Conservation (phyloP, 345 rosid species). For the Gossypium raimondii region DNA sequence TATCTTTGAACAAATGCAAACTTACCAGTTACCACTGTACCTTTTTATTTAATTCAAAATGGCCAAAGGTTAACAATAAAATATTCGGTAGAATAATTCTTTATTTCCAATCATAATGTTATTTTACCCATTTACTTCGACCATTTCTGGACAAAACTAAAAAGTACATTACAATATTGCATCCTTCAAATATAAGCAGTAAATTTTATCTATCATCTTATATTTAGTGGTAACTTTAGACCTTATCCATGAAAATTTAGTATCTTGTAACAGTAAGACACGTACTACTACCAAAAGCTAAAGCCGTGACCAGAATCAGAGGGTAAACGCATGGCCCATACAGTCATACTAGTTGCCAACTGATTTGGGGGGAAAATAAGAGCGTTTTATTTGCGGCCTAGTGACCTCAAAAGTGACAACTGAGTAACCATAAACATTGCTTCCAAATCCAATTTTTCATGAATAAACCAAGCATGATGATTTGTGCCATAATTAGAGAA, state of each 20-base stretch:
- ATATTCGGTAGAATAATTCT: background rate
- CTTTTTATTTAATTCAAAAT: background rate
- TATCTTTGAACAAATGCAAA: no score
- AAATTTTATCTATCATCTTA: no score
- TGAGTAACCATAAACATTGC: background rate
- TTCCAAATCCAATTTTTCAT: background rate
- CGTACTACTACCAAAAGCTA: background rate
- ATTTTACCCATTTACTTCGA: no score
- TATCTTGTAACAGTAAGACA: background rate
- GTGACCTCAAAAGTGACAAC: background rate
- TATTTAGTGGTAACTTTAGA: background rate
- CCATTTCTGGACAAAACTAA: no score
- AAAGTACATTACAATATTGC: no score
- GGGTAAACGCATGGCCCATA: background rate
- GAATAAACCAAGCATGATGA: background rate
- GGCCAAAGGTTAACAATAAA: background rate
- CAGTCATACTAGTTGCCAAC: background rate
- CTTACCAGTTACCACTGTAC: background rate
- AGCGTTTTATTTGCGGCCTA: background rate
- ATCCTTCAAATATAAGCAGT: background rate
- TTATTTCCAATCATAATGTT: background rate
- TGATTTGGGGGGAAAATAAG: background rate
- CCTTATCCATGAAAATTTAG: background rate
- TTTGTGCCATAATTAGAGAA: background rate
- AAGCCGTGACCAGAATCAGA: background rate